Evolutionary conservation across 2,329 filamentous ascomycete genomes (phyloP), one percentile per base, ranked within the genome.

Genomic region (Penicillium oxalicum): DNA sequence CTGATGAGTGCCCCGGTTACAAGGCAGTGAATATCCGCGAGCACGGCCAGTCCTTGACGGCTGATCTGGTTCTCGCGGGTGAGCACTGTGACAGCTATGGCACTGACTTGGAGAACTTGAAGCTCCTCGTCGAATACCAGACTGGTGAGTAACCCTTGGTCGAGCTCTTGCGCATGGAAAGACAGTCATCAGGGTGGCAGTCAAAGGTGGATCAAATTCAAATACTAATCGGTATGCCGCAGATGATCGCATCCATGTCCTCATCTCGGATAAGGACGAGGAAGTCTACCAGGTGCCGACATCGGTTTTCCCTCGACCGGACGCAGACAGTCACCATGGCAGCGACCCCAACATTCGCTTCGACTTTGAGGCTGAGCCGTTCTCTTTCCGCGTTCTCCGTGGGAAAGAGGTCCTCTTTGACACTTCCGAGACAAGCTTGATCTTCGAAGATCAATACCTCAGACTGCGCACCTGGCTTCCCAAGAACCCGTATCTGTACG

Each of bases 361-460:
- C 59, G 68, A 74, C 39, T 74, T 78, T 45, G 67, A 71, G 7
- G 69, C 73, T 36, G 72, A 74, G 9, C 86, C 86, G 0, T 88
- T 89, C 69, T 82, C 79, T 9, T 90, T 90, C 69, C 76, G 73
- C 0, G 75, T 91, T 8, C 53, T 63, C 9, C 64, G 70, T 40
- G 61, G 48, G 11, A 52, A 65, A 7, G 63, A 72, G 47, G 62
- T 70, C 0, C 59, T 89, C 8, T 88, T 89, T 63, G 83, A 91
- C 59, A 87, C 86, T 0, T 81, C 81, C 0, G 83, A 77, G 1
- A 78, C 79, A 4, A 73, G 75, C 7, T 70, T 93, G 9, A 74
- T 93, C 38, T 93, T 90, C 58, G 84, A 93, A 69, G 81, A 81
- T 9, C 87, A 93, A 66, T 93, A 89, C 60, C 68, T 93, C 25